phyloP scores from a whole-genome alignment of 768 basidiomycete species.

The Macrocybe gigantea region DNA sequence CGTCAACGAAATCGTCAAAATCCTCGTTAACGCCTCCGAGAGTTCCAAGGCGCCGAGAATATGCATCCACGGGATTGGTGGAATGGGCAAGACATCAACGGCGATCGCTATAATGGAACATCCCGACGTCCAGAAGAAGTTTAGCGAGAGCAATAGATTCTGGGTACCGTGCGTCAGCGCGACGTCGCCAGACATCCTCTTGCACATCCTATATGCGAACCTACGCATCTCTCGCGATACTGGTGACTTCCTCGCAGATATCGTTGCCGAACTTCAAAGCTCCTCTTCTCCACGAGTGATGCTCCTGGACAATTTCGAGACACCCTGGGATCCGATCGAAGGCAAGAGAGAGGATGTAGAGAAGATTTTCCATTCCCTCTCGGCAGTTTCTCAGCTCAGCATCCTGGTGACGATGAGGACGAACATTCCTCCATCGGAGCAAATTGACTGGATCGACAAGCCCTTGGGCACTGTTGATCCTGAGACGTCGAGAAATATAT shows the following conservation, averaged over 20 bases:
- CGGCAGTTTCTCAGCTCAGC: conserved; percentile 18
- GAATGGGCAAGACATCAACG: conserved; percentile 33
- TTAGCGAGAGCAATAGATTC: conserved; percentile 14
- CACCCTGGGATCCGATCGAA: conserved; percentile 24
- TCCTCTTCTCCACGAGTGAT: conserved; percentile 20
- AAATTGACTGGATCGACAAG: conserved; percentile 17
- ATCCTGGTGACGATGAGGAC: conserved; percentile 29
- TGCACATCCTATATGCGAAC: conserved; percentile 16
- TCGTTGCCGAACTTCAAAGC: conserved; percentile 14
- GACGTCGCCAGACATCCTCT: conserved; percentile 13
- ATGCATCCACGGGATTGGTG: conserved; percentile 23
- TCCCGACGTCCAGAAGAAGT: conserved; percentile 13
- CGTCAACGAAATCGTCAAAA: background rate
- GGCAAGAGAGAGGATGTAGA: conserved; percentile 15
- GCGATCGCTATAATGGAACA: conserved; percentile 26
- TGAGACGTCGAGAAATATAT: conserved; percentile 14
- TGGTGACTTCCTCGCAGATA: conserved; percentile 10
- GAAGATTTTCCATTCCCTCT: conserved; percentile 17
- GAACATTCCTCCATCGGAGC: conserved; percentile 17
- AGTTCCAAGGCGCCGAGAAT: conserved; percentile 1
- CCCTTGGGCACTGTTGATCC: conserved; percentile 11
- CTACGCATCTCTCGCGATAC: conserved; percentile 17
- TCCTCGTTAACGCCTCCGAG: background rate
- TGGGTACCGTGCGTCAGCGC: conserved; percentile 29
- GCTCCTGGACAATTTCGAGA: conserved; percentile 36